Base-by-base conservation (phyloP, 345 rosid genomes). In the Chamaenerion angustifolium region DNA sequence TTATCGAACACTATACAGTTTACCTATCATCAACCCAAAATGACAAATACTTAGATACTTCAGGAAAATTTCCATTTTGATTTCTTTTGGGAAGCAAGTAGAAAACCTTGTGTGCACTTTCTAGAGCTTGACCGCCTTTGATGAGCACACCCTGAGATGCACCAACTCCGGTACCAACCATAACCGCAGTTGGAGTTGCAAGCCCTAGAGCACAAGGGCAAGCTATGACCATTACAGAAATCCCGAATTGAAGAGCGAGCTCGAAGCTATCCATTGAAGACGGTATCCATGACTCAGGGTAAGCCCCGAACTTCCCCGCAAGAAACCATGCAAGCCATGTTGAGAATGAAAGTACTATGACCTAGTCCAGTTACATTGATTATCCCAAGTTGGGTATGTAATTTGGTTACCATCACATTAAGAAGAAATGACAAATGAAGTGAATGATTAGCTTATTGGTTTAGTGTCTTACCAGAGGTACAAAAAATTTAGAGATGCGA, bases 131-230 rank as follows among this genome's bases (percentile, higher is more conserved):
- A 15, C 98, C 98, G 14, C 98, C 96, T 70, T 90, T 90, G 40
- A 90, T 83, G 27, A 90, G 72, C 37, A 90, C 85, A 14, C 98
- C 98, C 62, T 73, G 94, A 35, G 98, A 90, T 48, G 98, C 98
- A 50, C 98, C 96, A 40, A 86, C 95, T 42, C 98, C 98, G 4
- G 98, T 86, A 15, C 96, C 98, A 41, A 90, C 98, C 98, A 90
- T 90, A 51, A 90, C 96, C 57, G 98, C 98, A 0, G 98, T 90
- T 16, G 98, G 96, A 49, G 98, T 90, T n/a, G 98, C 98, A 11
- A 90, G 74, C 9, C 96, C 96, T 11, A 90, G 75, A 58, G 98
- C 96, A 61, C 98, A 90, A 16, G 96, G 98, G 55, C 98, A 90
- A 35, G 98, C 98, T 48, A 90, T 86, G 62, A 90, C 98, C 94